Base-by-base conservation (phyloP, 768 basidiomycete genomes). In the Albatrellus ellisii region DNA sequence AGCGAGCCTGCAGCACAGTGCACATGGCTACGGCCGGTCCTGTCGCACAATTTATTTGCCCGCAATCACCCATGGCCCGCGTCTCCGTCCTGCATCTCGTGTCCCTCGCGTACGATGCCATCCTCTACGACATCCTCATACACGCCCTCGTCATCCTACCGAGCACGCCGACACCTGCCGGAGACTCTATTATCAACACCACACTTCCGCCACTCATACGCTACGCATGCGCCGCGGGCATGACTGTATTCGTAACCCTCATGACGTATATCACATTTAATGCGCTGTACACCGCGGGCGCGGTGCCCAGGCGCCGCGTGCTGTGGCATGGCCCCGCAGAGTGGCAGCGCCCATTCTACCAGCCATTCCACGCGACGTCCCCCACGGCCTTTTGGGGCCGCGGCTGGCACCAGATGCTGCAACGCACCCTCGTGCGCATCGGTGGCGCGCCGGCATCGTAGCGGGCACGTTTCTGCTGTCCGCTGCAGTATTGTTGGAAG, bases 391-490 rank as follows among this genome's bases (percentile, higher is more conserved):
- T 66, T 44, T 68, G 64, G 66, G 50, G 55, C n/a, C 45, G 44
- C 10, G 50, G 62, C 9, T 68, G 64, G 67, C 65, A 68, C 39
- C 60, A 63, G 36, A 46, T 46, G 20, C 54, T 60, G 40, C 60
- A 65, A 17, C 55, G 46, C 6, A 25, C 31, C 2, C 64, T 65
- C 45, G 35, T 63, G 33, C 26, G 51, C 10, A 22, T 60, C 5
- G 67, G 65, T 9, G 53, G 52, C 2, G 41, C 41, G 10, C 61
- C 59, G 0, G 73, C 4, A 57, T 54, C 3, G 59, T 80, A 6
- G 42, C 82, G 2, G 78, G 77, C 6, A 69, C 69, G 3, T 84
- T 84, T 53, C 36, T 69, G 2, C 44, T 71, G 6, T 84, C 81
- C 0, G 77, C 68, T 4, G 15, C 72, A 6, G n/a, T n/a, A n/a